A percentile compares a stretch with the other conserved stretches of the same genome.
Evolutionary conservation across 768 basidiomycete genomes (phyloP).

Genomic region (Kwoniella mangroviensis): DNA sequence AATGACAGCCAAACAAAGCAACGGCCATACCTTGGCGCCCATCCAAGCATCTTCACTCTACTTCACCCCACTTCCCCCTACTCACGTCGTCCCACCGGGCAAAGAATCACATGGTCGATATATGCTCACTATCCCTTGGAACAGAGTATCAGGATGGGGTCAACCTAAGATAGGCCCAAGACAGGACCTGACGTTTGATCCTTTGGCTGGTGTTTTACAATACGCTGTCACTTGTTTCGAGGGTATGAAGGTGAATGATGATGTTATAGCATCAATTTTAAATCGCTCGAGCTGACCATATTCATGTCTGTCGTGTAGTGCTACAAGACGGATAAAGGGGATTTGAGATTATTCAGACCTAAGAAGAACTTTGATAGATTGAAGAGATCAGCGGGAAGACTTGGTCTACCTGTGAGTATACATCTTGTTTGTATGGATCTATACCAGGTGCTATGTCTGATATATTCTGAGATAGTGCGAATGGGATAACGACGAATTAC

Average conservation of each 20-base stretch:
- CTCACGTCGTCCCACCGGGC: conserved; percentile 35
- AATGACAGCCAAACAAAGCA: conserved; percentile 8
- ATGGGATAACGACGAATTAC: conserved; percentile 50
- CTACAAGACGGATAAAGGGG: conserved; percentile 74
- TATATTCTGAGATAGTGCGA: conserved; percentile 27
- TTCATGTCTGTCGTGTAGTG: conserved; percentile 26
- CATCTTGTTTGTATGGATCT: neutral
- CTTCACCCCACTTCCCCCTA: conserved; percentile 45
- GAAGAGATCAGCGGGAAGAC: conserved; percentile 63
- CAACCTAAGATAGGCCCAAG: conserved; percentile 80
- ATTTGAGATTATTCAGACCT: conserved; percentile 82
- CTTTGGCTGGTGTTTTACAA: conserved; percentile 83
- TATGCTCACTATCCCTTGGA: conserved; percentile 81
- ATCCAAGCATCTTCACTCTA: conserved; percentile 39
- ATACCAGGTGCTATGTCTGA: neutral
- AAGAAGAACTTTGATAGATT: conserved; percentile 98
- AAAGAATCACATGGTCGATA: conserved; percentile 58
- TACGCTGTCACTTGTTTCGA: conserved; percentile 71
- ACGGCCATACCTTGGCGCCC: conserved; percentile 13
- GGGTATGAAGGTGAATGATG: conserved; percentile 77
- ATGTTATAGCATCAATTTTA: neutral
- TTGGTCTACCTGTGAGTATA: conserved; percentile 48
- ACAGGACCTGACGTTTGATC: conserved; percentile 73
- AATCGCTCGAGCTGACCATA: neutral
- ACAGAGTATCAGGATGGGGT: conserved; percentile 75